phyloP scores from a whole-genome alignment of 78 protist species.

The Creolimax fragrantissima region DNA sequence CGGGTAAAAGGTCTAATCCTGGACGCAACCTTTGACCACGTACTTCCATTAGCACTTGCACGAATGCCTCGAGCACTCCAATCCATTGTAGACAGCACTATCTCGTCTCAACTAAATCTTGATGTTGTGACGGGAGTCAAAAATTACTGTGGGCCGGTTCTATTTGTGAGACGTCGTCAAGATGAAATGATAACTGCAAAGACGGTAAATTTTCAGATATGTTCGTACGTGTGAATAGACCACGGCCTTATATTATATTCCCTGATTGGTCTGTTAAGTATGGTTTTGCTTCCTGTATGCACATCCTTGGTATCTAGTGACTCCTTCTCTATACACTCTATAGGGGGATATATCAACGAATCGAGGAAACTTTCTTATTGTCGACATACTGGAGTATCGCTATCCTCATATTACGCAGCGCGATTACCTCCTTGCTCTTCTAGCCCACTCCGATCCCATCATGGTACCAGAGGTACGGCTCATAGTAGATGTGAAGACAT shows the following conservation, averaged over 20 bases:
- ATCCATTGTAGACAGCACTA: not conserved
- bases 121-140: not conserved
- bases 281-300: no score
- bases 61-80: not conserved
- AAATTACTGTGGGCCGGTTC: not conserved
- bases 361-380: not conserved
- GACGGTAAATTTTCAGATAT: not conserved
- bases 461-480: not conserved
- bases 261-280: no score
- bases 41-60: not conserved
- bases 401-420: not conserved
- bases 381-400: not conserved
- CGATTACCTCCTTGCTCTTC: not conserved
- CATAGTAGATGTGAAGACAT: no score
- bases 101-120: not conserved
- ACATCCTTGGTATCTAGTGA: no score
- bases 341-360: not conserved
- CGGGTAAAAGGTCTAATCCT: not conserved
- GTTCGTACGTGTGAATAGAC: no score
- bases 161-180: not conserved
- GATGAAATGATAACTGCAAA: not conserved
- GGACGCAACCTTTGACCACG: constrained; percentile 7
- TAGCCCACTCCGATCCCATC: not conserved
- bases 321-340: no score
- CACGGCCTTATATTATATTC: no score